A percentile compares a stretch with the other conserved stretches of the same genome.
phyloP scores from a whole-genome alignment of 768 basidiomycete species.

The Asterophora parasitica region DNA sequence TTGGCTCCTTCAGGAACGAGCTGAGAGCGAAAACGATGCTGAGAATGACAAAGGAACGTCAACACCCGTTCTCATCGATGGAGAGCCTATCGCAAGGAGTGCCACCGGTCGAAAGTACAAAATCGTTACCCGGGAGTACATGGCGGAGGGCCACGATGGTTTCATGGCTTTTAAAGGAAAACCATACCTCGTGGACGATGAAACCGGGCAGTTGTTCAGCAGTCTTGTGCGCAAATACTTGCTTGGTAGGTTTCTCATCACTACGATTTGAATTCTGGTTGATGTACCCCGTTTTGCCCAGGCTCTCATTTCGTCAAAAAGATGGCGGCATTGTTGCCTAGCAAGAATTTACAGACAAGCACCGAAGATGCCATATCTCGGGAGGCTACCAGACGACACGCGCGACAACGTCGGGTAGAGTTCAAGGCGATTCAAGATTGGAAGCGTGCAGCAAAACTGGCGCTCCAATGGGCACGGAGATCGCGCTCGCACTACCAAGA shows the following conservation, averaged over 20 bases:
- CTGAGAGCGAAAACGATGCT: constrained; percentile 23
- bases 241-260: constrained; percentile 47
- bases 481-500: constrained; percentile 52
- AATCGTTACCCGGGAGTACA: constrained; percentile 82
- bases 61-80: constrained; percentile 34
- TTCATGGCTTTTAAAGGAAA: constrained; percentile 63
- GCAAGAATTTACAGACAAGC: constrained; percentile 34
- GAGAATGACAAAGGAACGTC: constrained; percentile 18
- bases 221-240: constrained; percentile 79
- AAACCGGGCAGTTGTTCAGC: constrained; percentile 76
- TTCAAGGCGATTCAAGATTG: constrained; percentile 35
- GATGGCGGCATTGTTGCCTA: constrained; percentile 38
- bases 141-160: constrained; percentile 83
- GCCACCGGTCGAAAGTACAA: constrained; percentile 59
- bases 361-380: constrained; percentile 43
- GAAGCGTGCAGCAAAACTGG: constrained; percentile 40
- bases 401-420: constrained; percentile 18
- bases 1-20: constrained; percentile 48
- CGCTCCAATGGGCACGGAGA: constrained; percentile 37
- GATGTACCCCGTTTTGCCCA: constrained; percentile 21
- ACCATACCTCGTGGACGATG: constrained; percentile 74
- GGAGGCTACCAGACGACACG: constrained; percentile 38
- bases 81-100: constrained; percentile 50
- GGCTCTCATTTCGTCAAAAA: constrained; percentile 74
- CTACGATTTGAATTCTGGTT: too few species aligned